Percentiles rank a stretch among this genome's conserved stretches.
phyloP scores from a whole-genome alignment of 2,329 filamentous ascomycete species.

The Aspergillus sp. region DNA sequence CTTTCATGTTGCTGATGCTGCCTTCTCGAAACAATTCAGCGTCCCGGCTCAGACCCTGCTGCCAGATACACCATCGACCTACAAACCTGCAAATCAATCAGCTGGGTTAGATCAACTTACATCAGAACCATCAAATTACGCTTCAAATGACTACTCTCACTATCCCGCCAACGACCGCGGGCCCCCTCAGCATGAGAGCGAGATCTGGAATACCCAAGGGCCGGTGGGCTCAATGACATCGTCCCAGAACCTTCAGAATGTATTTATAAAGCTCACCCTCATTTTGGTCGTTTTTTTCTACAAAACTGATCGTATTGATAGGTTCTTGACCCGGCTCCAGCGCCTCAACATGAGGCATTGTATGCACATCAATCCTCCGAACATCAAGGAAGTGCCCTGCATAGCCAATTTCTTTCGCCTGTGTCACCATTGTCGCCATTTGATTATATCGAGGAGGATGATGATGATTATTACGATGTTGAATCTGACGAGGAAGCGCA shows the following conservation, averaged over 20 bases:
- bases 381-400: constrained; percentile 1
- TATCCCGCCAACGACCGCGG: neutral
- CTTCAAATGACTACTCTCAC: neutral
- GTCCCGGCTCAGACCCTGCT: constrained; percentile 10
- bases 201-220: neutral
- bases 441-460: constrained; percentile 52
- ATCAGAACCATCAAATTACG: neutral
- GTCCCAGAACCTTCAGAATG: neutral
- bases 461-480: constrained; percentile 62
- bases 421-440: constrained; percentile 17
- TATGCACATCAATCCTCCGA: neutral
- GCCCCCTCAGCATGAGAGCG: neutral
- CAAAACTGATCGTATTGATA: neutral
- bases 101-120: neutral
- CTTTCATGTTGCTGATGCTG: constrained; percentile 4
- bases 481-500: constrained; percentile 62
- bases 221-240: neutral
- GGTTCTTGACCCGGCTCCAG: neutral
- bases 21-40: constrained; percentile 20
- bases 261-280: neutral
- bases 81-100: neutral
- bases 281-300: too few relatives aligned
- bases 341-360: neutral
- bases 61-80: neutral
- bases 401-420: constrained; percentile 11